Conservation (phyloP, 176 grass and related monocot genomes). For the Bothriochloa decipiens region DNA sequence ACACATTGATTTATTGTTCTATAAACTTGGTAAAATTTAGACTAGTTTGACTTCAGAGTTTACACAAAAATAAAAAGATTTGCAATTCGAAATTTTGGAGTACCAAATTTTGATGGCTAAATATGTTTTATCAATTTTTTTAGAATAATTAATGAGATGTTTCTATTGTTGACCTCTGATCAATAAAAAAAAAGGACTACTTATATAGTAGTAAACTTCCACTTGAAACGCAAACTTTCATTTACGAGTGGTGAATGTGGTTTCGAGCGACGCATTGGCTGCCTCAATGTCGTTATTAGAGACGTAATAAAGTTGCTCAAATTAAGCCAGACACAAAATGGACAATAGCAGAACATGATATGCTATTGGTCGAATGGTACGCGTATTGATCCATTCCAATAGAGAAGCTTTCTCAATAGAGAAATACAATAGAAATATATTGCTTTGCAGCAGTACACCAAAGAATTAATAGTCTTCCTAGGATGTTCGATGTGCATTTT, state of each 20-base stretch:
- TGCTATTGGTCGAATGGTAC: background rate
- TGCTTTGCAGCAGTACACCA: background rate
- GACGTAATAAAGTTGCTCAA: background rate
- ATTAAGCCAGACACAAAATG: background rate
- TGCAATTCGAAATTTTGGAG: background rate
- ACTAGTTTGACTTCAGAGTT: background rate
- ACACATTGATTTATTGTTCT: background rate
- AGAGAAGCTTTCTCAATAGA: background rate
- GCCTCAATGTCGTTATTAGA: background rate
- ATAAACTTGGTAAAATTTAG: background rate
- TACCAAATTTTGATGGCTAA: background rate
- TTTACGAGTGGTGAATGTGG: background rate
- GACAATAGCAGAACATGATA: background rate
- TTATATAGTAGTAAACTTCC: background rate
- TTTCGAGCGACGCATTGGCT: background rate
- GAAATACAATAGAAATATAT: background rate
- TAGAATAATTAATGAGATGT: background rate
- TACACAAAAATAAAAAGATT: background rate
- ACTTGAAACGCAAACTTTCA: background rate
- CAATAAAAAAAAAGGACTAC: background rate
- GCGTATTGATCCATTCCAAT: background rate
- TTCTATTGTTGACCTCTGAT: background rate
- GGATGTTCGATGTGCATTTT: background rate
- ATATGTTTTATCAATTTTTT: background rate
- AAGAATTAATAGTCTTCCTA: background rate